Conservation (phyloP, 2,329 filamentous ascomycete species). For the Neopestalotiopsis sp. region DNA sequence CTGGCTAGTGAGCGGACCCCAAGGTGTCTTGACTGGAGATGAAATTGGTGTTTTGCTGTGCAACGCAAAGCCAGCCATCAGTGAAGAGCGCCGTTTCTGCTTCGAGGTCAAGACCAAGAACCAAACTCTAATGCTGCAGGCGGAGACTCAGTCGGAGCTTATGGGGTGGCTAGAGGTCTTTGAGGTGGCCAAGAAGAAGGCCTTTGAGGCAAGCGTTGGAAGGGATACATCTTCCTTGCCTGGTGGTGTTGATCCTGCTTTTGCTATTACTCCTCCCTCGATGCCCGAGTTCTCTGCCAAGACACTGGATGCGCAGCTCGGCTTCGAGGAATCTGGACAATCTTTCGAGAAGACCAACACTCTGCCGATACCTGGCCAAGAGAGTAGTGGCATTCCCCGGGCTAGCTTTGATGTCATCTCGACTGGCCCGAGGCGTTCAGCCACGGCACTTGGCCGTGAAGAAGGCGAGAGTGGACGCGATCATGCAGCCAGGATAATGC, state of each 20-base stretch:
- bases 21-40: conserved; percentile 93
- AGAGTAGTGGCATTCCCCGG: conserved; percentile 56
- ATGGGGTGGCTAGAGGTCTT: conserved; percentile 94
- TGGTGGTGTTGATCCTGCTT: conserved; percentile 72
- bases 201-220: conserved; percentile 75
- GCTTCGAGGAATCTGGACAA: conserved; percentile 38
- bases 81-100: conserved; percentile 93
- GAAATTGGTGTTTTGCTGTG: conserved; percentile 95
- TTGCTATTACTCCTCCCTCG: conserved; percentile 87
- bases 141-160: conserved; percentile 90
- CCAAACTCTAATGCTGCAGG: conserved; percentile 85
- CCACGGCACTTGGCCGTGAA: conserved; percentile 62
- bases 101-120: conserved; percentile 99
- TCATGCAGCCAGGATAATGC: conserved; percentile 86
- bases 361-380: conserved; percentile 68
- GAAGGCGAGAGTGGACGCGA: conserved; percentile 80
- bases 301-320: conserved; percentile 66
- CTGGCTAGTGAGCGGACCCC: conserved; percentile 82
- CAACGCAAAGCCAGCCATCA: conserved; percentile 86
- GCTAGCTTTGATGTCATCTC: conserved; percentile 73
- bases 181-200: conserved; percentile 90
- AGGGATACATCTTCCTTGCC: conserved; percentile 51
- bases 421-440: conserved; percentile 55
- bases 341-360: conserved; percentile 65
- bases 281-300: conserved; percentile 91